Evolutionary conservation across 768 basidiomycete genomes (phyloP).

Genomic region (Suillus placidus): DNA sequence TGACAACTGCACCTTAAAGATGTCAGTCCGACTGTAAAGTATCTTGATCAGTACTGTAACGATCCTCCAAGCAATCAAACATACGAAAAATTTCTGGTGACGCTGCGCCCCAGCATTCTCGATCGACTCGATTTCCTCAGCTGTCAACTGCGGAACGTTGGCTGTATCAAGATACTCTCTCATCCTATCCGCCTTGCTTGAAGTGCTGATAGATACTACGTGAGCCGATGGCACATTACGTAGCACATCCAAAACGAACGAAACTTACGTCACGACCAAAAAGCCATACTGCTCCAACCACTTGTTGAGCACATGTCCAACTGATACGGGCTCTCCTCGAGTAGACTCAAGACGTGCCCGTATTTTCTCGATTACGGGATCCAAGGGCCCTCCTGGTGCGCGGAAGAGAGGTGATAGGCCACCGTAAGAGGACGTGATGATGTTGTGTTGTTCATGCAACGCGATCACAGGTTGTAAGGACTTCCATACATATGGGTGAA

Average conservation of each 20-base stretch:
- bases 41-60: background rate
- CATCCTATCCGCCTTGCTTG: conserved; percentile 24
- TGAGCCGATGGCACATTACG: background rate
- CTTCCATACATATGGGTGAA: conserved; percentile 16
- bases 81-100: conserved; percentile 16
- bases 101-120: conserved; percentile 22
- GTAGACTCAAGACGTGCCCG: conserved; percentile 21
- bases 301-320: conserved; percentile 21
- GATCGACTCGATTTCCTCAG: conserved; percentile 25
- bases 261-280: conserved; percentile 6
- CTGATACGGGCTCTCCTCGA: conserved; percentile 19
- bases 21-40: background rate
- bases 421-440: conserved; percentile 33
- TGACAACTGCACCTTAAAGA: background rate
- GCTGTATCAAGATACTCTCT: conserved; percentile 23
- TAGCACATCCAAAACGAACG: background rate
- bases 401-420: conserved; percentile 23
- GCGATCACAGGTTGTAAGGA: conserved; percentile 12
- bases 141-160: conserved; percentile 28
- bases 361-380: conserved; percentile 33
- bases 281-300: conserved; percentile 20
- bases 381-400: conserved; percentile 15
- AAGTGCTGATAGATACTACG: conserved; percentile 19
- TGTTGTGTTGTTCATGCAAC: conserved; percentile 11
- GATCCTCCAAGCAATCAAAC: background rate